Evolutionary conservation across 1,139 yeast genomes (phyloP).

Genomic region (Lodderomyces metapsilosis): DNA sequence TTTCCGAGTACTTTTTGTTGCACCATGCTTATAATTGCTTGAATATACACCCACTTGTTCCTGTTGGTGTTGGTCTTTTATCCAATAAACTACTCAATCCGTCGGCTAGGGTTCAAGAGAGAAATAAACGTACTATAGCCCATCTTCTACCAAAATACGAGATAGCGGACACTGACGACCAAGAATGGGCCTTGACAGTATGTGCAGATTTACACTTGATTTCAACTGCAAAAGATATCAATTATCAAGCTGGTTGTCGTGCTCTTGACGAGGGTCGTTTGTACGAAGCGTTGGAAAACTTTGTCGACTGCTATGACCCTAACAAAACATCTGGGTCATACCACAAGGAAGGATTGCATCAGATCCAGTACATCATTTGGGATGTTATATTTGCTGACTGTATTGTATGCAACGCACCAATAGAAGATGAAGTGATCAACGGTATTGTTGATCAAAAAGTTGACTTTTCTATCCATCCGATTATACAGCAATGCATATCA

Average conservation of each 20-base stretch:
- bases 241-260: conserved; percentile 39
- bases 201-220: conserved; percentile 46
- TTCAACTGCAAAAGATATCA: conserved; percentile 53
- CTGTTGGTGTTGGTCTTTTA: conserved; percentile 63
- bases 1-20: conserved; percentile 61
- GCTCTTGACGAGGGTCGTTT: conserved; percentile 43
- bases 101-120: conserved; percentile 18
- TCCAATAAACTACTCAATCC: conserved; percentile 28
- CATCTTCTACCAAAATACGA: conserved; percentile 60
- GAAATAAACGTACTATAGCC: conserved; percentile 49
- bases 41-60: conserved; percentile 50
- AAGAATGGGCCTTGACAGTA: conserved; percentile 73
- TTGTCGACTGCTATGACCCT: conserved; percentile 63
- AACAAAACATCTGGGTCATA: conserved; percentile 14
- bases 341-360: conserved; percentile 32
- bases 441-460: conserved; percentile 47
- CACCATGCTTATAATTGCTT: conserved; percentile 60
- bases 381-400: conserved; percentile 58
- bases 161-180: conserved; percentile 66
- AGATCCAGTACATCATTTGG: conserved; percentile 44
- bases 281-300: conserved; percentile 66
- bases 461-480: conserved; percentile 47
- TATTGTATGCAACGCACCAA: conserved; percentile 50
- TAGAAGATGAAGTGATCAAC: conserved; percentile 55
- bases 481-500: conserved; percentile 63